Evolutionary conservation across 768 basidiomycete genomes (phyloP).

Genomic region (Hygrophoropsis aurantiaca): DNA sequence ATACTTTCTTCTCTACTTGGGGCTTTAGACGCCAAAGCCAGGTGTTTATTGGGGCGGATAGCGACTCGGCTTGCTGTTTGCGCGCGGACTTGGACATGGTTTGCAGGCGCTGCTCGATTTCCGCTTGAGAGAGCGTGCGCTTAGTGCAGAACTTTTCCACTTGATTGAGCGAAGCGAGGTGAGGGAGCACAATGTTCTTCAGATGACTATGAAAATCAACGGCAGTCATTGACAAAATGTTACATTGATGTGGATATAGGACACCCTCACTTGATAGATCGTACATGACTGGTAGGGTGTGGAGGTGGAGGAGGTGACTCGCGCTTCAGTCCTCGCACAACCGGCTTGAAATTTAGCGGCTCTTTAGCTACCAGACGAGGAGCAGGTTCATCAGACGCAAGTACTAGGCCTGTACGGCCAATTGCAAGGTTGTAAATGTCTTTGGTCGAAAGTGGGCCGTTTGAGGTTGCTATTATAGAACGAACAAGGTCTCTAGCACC

Average conservation of each 20-base stretch:
- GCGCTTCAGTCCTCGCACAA: neutral
- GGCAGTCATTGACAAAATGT: neutral
- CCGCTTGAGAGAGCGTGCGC: conserved; percentile 26
- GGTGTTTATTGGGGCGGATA: conserved; percentile 27
- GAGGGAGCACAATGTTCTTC: conserved; percentile 50
- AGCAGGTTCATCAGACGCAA: neutral
- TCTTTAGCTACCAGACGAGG: conserved; percentile 1
- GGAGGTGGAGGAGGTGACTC: conserved; percentile 30
- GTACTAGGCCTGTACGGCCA: conserved; percentile 7
- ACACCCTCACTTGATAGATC: conserved; percentile 49
- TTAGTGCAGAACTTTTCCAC: conserved; percentile 42
- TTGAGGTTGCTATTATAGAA: conserved; percentile 18
- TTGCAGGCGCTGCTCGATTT: conserved; percentile 18
- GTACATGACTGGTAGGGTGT: conserved; percentile 46
- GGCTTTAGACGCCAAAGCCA: conserved; percentile 40
- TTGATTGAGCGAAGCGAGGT: conserved; percentile 40
- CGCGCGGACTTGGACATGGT: conserved; percentile 20
- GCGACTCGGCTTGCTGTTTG: conserved; percentile 13
- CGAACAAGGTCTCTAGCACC: conserved; percentile 19
- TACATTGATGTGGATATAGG: neutral
- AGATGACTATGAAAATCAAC: conserved; percentile 44
- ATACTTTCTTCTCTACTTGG: conserved; percentile 7
- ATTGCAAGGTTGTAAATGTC: conserved; percentile 24
- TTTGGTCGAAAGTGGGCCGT: conserved; percentile 21
- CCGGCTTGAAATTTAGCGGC: neutral